Base-by-base conservation (phyloP, 2,329 filamentous ascomycete genomes). In the Colletotrichum lupini region DNA sequence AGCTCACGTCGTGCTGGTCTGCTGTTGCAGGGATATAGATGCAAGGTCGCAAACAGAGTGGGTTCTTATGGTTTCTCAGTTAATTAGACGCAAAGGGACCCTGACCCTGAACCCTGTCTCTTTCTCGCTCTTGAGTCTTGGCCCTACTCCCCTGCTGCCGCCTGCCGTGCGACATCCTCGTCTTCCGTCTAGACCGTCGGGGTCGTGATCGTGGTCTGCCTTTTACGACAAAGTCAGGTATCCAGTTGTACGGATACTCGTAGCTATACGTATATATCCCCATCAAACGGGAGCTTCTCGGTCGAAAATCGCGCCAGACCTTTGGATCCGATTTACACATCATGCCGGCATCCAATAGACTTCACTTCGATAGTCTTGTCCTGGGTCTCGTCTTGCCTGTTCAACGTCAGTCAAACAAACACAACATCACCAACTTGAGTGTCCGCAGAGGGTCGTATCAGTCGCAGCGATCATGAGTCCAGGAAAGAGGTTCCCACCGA, bases 41-140 rank as follows among this genome's bases (percentile, higher is more conserved):
- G 70, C 70, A 28, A 68, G 30, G 69, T 69, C 16, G 70, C 55
- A 73, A 35, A 63, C 59, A 62, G 58, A 64, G 69, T 73, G 70
- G 70, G 49, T 52, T 55, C n/a, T n/a, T 59, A 58, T 69, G 70
- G 70, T 59, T 52, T 55, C n/a, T n/a, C 62, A 58, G 70, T 73
- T 69, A 69, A 73, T 73, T 65, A 69, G 55, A 72, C 59, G 58
- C 28, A 24, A 62, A 58, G 69, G 37, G 30, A 26, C 58, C 52
- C 53, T 64, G 70, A 28, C 55, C 66, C 53, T 55, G 37, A 30
- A 7, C 26, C 59, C 52, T 32, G 42, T 28, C 14, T 9, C 32
- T 11, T 32, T 58, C 28, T 56, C 16, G 5, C n/a, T 24, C 22
- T 56, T 56, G 53, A 26, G 37, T 42, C 61, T 64, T 55, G 61